phyloP scores from a whole-genome alignment of 495 filamentous ascomycete genomes.

The Cairneyella variabilis region DNA sequence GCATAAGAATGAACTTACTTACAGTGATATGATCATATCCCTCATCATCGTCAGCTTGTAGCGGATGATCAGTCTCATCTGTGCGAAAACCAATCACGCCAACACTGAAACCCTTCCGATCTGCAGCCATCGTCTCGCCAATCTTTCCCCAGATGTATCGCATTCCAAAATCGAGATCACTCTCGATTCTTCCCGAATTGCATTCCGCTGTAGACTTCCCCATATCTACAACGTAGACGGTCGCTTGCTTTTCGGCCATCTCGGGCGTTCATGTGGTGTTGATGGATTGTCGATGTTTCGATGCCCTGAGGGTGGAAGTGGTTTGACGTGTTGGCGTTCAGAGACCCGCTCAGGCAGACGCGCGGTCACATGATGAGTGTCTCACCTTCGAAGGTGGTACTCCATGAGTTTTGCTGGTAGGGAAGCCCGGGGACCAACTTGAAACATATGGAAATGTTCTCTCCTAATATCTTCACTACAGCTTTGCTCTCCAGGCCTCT shows the following conservation, averaged over 20 bases:
- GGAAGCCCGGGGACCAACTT: too few relatives aligned
- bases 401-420: too few relatives aligned
- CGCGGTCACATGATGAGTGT: too few relatives aligned
- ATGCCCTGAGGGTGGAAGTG: background rate
- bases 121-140: conserved; percentile 74
- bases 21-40: conserved; percentile 71
- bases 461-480: too few relatives aligned
- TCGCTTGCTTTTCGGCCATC: conserved; percentile 95
- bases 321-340: background rate
- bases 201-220: conserved; percentile 77
- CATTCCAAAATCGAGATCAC: conserved; percentile 87
- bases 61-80: conserved; percentile 69
- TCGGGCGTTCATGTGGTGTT: conserved; percentile 10
- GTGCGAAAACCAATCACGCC: conserved; percentile 83
- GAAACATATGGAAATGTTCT: too few relatives aligned
- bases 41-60: conserved; percentile 48
- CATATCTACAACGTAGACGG: conserved; percentile 87
- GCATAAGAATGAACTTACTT: too few relatives aligned
- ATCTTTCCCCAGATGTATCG: conserved; percentile 97
- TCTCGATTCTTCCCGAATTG: conserved; percentile 67
- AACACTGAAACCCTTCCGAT: conserved; percentile 73
- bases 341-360: conserved; percentile 12
- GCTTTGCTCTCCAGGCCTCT: too few relatives aligned
- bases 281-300: background rate
- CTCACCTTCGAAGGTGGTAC: too few relatives aligned